A percentile compares a stretch with the other conserved stretches of the same genome.
These are phyloP conservation scores for Mortierella antarctica DNA, from an alignment of 192 early-diverging fungal genomes.

Conservation along the genomic window DNA sequence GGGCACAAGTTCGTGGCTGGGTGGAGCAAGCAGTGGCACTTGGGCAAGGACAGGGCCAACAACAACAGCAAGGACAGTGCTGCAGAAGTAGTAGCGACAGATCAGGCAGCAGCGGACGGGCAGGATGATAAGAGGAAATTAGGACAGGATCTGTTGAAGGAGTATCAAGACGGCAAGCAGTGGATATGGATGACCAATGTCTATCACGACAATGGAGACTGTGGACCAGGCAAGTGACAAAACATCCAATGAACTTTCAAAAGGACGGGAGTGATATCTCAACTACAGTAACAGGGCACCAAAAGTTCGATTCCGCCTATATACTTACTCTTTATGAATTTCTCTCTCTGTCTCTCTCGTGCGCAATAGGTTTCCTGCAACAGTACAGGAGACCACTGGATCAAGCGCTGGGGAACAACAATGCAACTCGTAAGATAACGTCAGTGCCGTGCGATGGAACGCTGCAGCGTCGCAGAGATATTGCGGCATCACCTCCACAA, in stretches of 20 bases:
- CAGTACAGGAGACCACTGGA: slow-evolving; percentile 32
- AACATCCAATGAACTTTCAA: neutral
- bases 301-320: no score
- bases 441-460: neutral
- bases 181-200: slow-evolving; percentile 54
- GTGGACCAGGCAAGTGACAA: slow-evolving; percentile 30
- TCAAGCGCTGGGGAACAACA: slow-evolving; percentile 15
- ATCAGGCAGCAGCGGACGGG: neutral
- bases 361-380: slow-evolving; percentile 19
- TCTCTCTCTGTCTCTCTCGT: no score
- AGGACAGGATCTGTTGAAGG: neutral
- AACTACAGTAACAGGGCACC: no score
- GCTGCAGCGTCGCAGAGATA: neutral
- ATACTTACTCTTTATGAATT: neutral
- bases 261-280: no score
- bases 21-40: slow-evolving; percentile 26
- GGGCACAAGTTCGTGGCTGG: slow-evolving; percentile 12
- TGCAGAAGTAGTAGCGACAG: neutral
- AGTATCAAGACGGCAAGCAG: neutral
- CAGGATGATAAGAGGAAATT: neutral
- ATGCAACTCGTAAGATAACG: slow-evolving; percentile 9
- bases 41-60: slow-evolving; percentile 11
- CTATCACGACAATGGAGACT: slow-evolving; percentile 20
- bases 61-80: neutral
- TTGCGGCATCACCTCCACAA: neutral